Base-by-base conservation (phyloP, 176 grass and related monocot genomes). In the Areca catechu region DNA sequence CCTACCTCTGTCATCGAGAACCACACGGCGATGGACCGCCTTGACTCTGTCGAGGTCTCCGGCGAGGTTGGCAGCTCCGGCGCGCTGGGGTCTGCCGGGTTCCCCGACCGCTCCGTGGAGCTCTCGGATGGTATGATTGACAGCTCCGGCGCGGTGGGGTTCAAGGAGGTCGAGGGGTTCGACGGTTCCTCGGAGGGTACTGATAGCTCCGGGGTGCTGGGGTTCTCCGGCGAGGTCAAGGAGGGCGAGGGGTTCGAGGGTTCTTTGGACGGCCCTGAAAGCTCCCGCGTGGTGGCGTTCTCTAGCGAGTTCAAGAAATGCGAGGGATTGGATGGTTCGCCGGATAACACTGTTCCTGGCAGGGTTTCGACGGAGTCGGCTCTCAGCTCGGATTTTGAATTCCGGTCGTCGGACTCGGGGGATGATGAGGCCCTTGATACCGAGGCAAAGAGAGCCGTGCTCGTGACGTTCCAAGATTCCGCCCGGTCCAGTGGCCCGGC, bases 1-100 rank as follows among this genome's bases (percentile, higher is more conserved):
- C 88, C 93, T 1, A 98, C 88, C 67, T 98, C 93, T 16, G 88
- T 93, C 70, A 91, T 97, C 56, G 92, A 97, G 78, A 91, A 89
- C 51, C 74, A 85, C 76, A 71, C 71, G 53, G 80, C 70, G 10
- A 83, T 78, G 25, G 58, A 72, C 49, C n/a, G 58, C 24, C 48
- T 20, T 3, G 69, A 72, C 50, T 37, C 30, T 7, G 51, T 24
- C 24, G 64, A 67, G 1, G 64, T 23, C 15, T 67, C 51, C 20
- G 34, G 19, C 19, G 60, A 69, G 34, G 53, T 23, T 10, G 56
- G 47, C 6, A 71, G 68, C 49, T 54, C 58, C 49, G 69, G 69
- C 49, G 49, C 17, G 24, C 58, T 62, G n/a, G 69, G 69, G 2
- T 72, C 58, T 5, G 61, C 58, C 48, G 14, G 23, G 19, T 72